Conservation (phyloP, 257 asterid genomes). For the Salvia splendens region DNA sequence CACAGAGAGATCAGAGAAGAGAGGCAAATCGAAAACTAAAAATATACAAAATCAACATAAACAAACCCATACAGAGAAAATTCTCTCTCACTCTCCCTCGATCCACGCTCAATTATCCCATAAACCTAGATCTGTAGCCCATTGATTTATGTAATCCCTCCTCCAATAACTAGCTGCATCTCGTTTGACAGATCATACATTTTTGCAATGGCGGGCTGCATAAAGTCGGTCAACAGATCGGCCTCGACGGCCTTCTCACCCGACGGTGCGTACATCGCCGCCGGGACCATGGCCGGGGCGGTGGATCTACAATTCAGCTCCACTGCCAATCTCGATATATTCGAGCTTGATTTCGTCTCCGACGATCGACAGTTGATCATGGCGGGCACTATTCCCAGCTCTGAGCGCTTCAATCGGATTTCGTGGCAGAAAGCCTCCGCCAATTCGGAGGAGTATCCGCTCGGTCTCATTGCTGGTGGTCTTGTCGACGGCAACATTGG, state of each 20-base stretch:
- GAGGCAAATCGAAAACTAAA: conserved; percentile 36
- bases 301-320: conserved; percentile 98
- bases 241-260: conserved; percentile 94
- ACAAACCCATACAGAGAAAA: conserved; percentile 39
- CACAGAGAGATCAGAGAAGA: conserved; percentile 20
- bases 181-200: conserved; percentile 31
- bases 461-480: conserved; percentile 96
- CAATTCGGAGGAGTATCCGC: conserved; percentile 67
- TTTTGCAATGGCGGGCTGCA: conserved; percentile 58
- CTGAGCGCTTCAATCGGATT: conserved; percentile 84
- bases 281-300: conserved; percentile 99
- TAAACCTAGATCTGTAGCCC: conserved; percentile 37
- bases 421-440: conserved; percentile 74
- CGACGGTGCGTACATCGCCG: conserved; percentile 79
- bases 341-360: conserved; percentile 80
- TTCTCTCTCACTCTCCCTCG: conserved; percentile 38
- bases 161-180: conserved; percentile 8
- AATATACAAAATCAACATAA: conserved; percentile 19
- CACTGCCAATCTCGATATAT: conserved; percentile 85
- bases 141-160: conserved; percentile 25
- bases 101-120: conserved; percentile 31
- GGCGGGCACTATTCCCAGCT: conserved; percentile 66
- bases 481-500: conserved; percentile 92
- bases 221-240: conserved; percentile 85
- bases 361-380: conserved; percentile 69